Evolutionary conservation across 345 rosid genomes (phyloP).

Genomic region (Aurinia saxatilis): DNA sequence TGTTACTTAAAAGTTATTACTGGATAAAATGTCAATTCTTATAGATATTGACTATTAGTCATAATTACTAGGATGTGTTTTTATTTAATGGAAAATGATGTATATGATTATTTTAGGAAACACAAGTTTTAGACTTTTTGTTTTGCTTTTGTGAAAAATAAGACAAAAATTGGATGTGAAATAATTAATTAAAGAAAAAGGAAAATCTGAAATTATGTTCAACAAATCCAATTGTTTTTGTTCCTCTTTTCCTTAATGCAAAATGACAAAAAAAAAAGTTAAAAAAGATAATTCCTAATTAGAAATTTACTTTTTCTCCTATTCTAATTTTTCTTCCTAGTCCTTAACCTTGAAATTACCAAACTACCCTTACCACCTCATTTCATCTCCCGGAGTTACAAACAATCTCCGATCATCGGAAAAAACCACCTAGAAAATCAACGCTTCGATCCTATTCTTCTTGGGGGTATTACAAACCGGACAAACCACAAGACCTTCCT

Average conservation of each 20-base stretch:
- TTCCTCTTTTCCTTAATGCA: not conserved
- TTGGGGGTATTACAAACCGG: conserved; percentile 63
- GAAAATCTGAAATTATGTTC: conserved; percentile 18
- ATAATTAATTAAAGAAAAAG: too few species aligned
- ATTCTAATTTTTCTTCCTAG: too few species aligned
- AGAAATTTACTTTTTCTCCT: too few species aligned
- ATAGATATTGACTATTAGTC: too few species aligned
- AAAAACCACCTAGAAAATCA: conserved; percentile 31
- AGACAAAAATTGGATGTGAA: too few species aligned
- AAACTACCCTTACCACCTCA: not conserved
- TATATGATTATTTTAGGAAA: too few species aligned
- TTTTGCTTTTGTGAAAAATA: too few species aligned
- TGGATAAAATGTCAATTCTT: too few species aligned
- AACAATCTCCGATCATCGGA: conserved; percentile 12
- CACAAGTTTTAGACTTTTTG: too few species aligned
- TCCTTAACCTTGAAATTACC: not conserved
- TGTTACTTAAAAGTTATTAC: too few species aligned
- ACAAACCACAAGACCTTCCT: conserved; percentile 46
- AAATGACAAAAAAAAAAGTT: not conserved
- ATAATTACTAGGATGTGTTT: too few species aligned
- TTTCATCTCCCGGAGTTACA: conserved; percentile 6
- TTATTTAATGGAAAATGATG: too few species aligned
- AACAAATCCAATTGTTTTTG: conserved; percentile 5
- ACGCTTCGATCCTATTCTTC: conserved; percentile 70
- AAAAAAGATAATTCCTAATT: not conserved